phyloP scores from a whole-genome alignment of 805 yeast species.

The Metschnikowia dekortorum region DNA sequence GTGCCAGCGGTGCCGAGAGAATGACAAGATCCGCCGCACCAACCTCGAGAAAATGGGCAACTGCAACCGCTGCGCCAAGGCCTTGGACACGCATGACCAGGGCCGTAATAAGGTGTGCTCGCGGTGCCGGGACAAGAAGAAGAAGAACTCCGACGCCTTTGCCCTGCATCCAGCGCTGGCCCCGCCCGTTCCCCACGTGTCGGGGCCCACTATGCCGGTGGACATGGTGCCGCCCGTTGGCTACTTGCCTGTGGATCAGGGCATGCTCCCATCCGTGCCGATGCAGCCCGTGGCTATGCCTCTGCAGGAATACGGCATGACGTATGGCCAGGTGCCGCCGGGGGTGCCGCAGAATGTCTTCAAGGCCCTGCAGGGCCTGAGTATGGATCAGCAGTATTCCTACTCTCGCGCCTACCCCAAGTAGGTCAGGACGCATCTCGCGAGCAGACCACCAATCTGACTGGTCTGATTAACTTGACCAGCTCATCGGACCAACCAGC shows the following conservation, averaged over 20 bases:
- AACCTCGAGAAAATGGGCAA: conserved; percentile 54
- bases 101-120: conserved; percentile 55
- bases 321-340: conserved; percentile 11
- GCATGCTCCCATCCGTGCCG: conserved; percentile 6
- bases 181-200: not conserved
- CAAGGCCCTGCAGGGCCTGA: conserved; percentile 5
- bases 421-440: not conserved
- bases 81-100: conserved; percentile 41
- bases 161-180: not conserved
- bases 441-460: too few species aligned
- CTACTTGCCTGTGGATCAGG: conserved; percentile 13
- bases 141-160: conserved; percentile 23
- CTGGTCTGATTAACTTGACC: too few species aligned
- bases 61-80: conserved; percentile 59
- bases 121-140: conserved; percentile 51
- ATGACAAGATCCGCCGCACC: conserved; percentile 54
- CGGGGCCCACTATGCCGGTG: not conserved
- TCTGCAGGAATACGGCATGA: conserved; percentile 11
- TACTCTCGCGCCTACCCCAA: not conserved
- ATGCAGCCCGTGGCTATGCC: conserved; percentile 4
- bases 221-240: conserved; percentile 9
- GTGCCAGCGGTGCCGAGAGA: conserved; percentile 60
- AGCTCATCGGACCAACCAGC: too few species aligned
- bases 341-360: conserved; percentile 9
- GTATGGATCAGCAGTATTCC: conserved; percentile 10